Evolutionary conservation across 495 filamentous ascomycete genomes (phyloP).

Genomic region (Podospora tetraspora): DNA sequence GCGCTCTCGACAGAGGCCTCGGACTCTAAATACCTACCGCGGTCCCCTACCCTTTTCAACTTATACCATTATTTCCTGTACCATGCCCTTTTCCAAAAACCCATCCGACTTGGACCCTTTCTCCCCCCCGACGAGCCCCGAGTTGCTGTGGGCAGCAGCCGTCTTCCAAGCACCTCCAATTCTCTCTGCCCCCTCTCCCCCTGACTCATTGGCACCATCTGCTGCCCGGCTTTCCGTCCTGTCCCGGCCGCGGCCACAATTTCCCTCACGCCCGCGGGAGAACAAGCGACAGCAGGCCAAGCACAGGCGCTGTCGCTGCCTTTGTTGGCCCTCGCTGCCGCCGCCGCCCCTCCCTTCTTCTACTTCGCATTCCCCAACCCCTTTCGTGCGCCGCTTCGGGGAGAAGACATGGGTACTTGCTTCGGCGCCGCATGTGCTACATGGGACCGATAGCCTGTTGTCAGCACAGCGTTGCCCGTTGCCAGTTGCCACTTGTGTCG

Average conservation of each 20-base stretch:
- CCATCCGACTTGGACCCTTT: conserved; percentile 7
- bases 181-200: not conserved
- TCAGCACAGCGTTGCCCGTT: conserved; percentile 25
- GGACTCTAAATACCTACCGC: conserved; percentile 12
- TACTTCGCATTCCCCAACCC: not conserved
- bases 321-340: conserved; percentile 5
- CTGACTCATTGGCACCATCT: not conserved
- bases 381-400: conserved; percentile 9
- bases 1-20: not conserved
- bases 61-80: conserved; percentile 28
- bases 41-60: conserved; percentile 16
- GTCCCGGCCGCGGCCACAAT: conserved; percentile 2
- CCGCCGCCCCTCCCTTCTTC: conserved; percentile 12
- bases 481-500: conserved; percentile 34
- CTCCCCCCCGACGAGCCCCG: not conserved
- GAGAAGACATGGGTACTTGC: conserved; percentile 27
- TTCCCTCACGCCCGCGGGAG: conserved; percentile 1
- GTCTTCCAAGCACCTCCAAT: conserved; percentile 1
- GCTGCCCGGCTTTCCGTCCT: not conserved
- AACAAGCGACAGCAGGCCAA: not conserved
- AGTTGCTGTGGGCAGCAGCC: conserved; percentile 1
- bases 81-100: conserved; percentile 19
- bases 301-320: conserved; percentile 1
- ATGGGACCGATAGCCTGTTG: conserved; percentile 27
- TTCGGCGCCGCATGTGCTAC: conserved; percentile 30